phyloP scores from a whole-genome alignment of 1,284 basidiomycete genomes.

The Puccinia novopanici region DNA sequence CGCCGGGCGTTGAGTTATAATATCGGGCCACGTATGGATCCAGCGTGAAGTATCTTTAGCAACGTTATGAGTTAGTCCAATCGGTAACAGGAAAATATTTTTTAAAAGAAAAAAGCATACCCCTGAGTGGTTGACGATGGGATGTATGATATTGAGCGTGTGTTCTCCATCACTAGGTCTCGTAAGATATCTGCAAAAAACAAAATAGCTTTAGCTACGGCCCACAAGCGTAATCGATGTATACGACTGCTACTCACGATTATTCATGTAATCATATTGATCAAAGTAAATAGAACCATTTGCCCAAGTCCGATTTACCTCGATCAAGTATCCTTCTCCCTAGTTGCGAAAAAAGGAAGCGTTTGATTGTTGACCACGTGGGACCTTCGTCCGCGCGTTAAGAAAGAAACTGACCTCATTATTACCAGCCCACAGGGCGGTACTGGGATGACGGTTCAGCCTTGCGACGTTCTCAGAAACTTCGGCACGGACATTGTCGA shows the following conservation, averaged over 20 bases:
- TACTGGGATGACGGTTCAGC: constrained; percentile 66
- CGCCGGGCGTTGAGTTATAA: constrained; percentile 63
- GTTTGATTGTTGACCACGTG: background rate
- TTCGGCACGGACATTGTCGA: constrained; percentile 66
- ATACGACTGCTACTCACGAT: constrained; percentile 60
- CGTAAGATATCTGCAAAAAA: constrained; percentile 65
- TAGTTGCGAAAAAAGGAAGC: background rate
- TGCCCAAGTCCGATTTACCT: constrained; percentile 27
- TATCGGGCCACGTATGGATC: constrained; percentile 67
- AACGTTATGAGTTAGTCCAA: background rate
- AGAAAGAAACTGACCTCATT: constrained; percentile 61
- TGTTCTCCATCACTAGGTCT: constrained; percentile 64
- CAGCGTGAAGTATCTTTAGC: constrained; percentile 64
- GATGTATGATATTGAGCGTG: constrained; percentile 67
- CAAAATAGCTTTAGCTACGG: constrained; percentile 63
- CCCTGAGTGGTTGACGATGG: constrained; percentile 67
- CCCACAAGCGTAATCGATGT: constrained; percentile 59
- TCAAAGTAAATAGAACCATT: constrained; percentile 48
- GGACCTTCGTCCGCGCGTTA: too few relatives aligned
- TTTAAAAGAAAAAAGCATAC: background rate
- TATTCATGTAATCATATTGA: constrained; percentile 65
- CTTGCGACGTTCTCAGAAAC: constrained; percentile 67
- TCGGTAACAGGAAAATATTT: background rate
- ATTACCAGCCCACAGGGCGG: constrained; percentile 68
- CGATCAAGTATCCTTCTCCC: constrained; percentile 44